Conservation (phyloP, 1,284 basidiomycete species). For the Meripilus lineatus region DNA sequence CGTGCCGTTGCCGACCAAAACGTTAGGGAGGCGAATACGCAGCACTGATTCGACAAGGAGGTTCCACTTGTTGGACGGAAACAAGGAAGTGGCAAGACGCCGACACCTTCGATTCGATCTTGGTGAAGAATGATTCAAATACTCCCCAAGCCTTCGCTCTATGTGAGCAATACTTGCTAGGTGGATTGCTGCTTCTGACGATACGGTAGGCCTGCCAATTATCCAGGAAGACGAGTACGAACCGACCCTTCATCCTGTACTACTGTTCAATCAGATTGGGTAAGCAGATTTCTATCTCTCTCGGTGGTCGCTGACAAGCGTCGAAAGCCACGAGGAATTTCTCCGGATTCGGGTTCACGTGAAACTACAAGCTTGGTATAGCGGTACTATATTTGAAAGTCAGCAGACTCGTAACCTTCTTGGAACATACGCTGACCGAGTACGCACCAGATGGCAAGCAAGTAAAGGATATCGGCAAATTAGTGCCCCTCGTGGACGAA, state of each 20-base stretch:
- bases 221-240: neutral
- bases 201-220: neutral
- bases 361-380: neutral
- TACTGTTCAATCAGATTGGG: constrained; percentile 3
- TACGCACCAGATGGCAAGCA: neutral
- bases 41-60: too few species aligned
- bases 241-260: constrained; percentile 1
- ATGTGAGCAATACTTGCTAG: neutral
- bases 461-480: neutral
- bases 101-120: too few species aligned
- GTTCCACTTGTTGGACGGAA: too few species aligned
- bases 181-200: neutral
- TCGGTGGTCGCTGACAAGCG: too few species aligned
- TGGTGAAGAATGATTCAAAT: constrained; percentile 1
- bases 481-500: neutral
- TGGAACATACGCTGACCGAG: too few species aligned
- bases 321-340: neutral
- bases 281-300: neutral
- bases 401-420: too few species aligned
- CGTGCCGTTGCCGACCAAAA: neutral
- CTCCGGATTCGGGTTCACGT: neutral
- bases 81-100: too few species aligned
- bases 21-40: too few species aligned
- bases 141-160: constrained; percentile 3
- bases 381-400: constrained; percentile 1